phyloP scores from a whole-genome alignment of 805 yeast species.

The Suhomyces pyralidae region DNA sequence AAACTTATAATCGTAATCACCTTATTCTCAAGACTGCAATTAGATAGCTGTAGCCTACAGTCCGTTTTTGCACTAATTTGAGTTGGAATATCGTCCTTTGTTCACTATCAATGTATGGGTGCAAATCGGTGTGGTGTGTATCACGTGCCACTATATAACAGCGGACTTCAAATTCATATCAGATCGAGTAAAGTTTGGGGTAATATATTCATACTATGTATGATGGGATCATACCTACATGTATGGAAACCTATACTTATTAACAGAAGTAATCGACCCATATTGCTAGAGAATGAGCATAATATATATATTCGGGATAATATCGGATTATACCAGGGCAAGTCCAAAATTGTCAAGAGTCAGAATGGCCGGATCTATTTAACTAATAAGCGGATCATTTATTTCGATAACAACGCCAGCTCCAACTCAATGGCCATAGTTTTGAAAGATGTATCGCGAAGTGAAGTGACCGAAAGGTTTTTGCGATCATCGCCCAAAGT shows the following conservation, averaged over 20 bases:
- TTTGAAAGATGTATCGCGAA: conserved; percentile 37
- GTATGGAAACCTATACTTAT: conserved; percentile 37
- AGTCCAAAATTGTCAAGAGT: conserved; percentile 55
- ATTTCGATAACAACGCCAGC: conserved; percentile 51
- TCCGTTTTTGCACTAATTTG: too few relatives aligned
- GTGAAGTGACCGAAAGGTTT: conserved; percentile 52
- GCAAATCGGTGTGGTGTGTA: not conserved
- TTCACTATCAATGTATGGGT: not conserved
- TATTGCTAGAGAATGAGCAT: conserved; percentile 30
- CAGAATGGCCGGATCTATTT: conserved; percentile 78
- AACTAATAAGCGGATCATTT: conserved; percentile 71
- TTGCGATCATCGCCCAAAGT: conserved; percentile 78
- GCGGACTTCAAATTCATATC: not conserved
- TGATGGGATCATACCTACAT: conserved; percentile 11
- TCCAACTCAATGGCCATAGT: conserved; percentile 50
- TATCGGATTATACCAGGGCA: conserved; percentile 80
- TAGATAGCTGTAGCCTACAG: not conserved
- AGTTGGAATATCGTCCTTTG: not conserved
- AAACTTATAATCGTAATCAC: too few relatives aligned
- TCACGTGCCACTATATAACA: not conserved
- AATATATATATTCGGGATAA: conserved; percentile 33
- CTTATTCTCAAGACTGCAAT: too few relatives aligned
- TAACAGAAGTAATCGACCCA: conserved; percentile 40
- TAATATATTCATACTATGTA: not conserved
- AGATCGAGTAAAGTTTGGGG: not conserved